Percentiles rank a stretch among this genome's conserved stretches.
phyloP scores from a whole-genome alignment of 305 asterid species.

The Fraxinus velutina region DNA sequence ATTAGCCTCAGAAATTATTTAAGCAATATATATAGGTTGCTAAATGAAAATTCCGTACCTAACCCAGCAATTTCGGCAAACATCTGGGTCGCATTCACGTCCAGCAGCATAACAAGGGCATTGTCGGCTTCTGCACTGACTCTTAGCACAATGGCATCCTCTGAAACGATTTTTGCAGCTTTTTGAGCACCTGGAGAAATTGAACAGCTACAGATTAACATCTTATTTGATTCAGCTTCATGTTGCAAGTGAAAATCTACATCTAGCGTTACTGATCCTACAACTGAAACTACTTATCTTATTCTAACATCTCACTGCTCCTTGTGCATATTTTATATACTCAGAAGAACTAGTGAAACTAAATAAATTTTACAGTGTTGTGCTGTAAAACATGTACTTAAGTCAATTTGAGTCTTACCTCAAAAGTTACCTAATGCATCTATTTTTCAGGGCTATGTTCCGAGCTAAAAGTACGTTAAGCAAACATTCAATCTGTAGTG shows the following conservation, averaged over 20 bases:
- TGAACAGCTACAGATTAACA: conserved; percentile 10
- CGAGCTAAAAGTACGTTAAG: not conserved
- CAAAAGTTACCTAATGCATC: not conserved
- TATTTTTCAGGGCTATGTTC: not conserved
- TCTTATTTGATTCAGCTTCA: conserved; percentile 14
- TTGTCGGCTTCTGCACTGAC: conserved; percentile 98
- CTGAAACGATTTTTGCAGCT: conserved; percentile 93
- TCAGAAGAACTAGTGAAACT: not conserved
- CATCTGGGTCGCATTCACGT: conserved; percentile 99
- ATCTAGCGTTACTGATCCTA: not conserved
- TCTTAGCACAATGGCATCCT: conserved; percentile 99
- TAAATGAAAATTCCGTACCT: conserved; percentile 48
- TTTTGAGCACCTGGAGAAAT: conserved; percentile 73
- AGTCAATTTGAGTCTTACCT: not conserved
- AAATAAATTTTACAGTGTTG: not conserved
- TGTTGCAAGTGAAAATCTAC: conserved; percentile 13
- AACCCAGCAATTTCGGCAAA: conserved; percentile 98
- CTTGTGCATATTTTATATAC: not conserved
- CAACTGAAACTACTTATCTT: not conserved
- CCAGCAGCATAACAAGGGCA: conserved; percentile 99
- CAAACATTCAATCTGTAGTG: not conserved
- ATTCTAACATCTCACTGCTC: not conserved
- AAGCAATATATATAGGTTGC: not conserved
- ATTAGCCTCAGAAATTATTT: not conserved
- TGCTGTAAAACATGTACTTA: not conserved